Evolutionary conservation across 805 yeast species (phyloP).

Genomic region (Wickerhamomyces ciferrii): DNA sequence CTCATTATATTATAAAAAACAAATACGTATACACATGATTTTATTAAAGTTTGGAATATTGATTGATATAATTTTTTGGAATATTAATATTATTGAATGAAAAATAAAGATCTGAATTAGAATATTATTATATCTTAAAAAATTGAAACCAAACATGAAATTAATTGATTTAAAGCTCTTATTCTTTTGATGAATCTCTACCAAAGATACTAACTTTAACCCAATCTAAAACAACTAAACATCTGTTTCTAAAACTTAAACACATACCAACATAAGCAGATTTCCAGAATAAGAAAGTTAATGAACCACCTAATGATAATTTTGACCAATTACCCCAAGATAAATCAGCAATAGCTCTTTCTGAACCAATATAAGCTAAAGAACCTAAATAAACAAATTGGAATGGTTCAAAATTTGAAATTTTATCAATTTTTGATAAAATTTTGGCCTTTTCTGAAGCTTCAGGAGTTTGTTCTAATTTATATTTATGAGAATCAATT

Average conservation of each 20-base stretch:
- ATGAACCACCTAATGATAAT: conserved; percentile 75
- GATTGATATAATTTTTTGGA: too few relatives aligned
- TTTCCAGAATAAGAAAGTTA: conserved; percentile 93
- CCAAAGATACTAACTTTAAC: conserved; percentile 82
- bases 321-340: conserved; percentile 76
- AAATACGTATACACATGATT: too few relatives aligned
- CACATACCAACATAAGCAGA: conserved; percentile 91
- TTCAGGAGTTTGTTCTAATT: conserved; percentile 29
- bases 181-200: conserved; percentile 57
- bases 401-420: conserved; percentile 52
- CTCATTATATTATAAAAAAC: too few relatives aligned
- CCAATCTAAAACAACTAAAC: conserved; percentile 88
- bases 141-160: too few relatives aligned
- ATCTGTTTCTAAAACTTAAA: conserved; percentile 81
- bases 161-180: background rate
- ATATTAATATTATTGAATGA: too few relatives aligned
- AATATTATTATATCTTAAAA: too few relatives aligned
- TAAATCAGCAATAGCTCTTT: conserved; percentile 90
- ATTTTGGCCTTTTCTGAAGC: conserved; percentile 30
- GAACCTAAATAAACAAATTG: conserved; percentile 88
- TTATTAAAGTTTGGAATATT: too few relatives aligned
- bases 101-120: too few relatives aligned
- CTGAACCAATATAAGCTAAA: conserved; percentile 89
- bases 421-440: conserved; percentile 34
- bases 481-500: conserved; percentile 52